Percentiles rank a stretch among this genome's conserved stretches.
phyloP scores from a whole-genome alignment of 129 eudicot species.

The Oenanthe sinensis region DNA sequence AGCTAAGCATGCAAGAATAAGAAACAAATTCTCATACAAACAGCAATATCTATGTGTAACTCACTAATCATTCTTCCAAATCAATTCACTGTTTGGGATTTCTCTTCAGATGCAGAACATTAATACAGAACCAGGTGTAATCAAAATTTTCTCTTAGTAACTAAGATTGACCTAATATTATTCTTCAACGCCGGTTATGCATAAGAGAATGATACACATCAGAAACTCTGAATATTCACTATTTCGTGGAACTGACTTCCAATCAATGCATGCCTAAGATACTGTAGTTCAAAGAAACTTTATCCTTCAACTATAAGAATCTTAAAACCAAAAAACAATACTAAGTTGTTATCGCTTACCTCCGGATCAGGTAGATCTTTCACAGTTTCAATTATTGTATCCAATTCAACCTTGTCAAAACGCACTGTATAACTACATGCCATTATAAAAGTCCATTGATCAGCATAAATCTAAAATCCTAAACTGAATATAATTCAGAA shows the following conservation, averaged over 20 bases:
- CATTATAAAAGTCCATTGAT: constrained; percentile 7
- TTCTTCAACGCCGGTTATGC: background rate
- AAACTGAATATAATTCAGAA: background rate
- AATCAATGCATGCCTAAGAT: background rate
- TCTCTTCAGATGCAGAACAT: background rate
- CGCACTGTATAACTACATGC: constrained; percentile 63
- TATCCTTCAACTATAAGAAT: background rate
- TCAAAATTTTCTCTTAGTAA: background rate
- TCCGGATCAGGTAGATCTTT: constrained; percentile 78
- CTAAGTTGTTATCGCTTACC: constrained; percentile 34
- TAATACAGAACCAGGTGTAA: background rate
- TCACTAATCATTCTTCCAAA: background rate
- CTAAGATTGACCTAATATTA: background rate
- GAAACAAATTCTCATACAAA: constrained; percentile 1
- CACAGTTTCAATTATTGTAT: constrained; percentile 59
- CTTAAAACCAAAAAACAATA: background rate
- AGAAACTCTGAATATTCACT: background rate
- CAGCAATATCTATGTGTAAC: background rate
- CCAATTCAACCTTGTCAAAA: constrained; percentile 82
- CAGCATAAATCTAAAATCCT: background rate
- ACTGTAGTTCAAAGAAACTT: background rate
- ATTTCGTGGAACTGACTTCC: background rate
- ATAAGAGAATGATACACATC: background rate
- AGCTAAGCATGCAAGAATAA: constrained; percentile 43
- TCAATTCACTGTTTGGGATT: background rate